Evolutionary conservation across 2,329 filamentous ascomycete species (phyloP).

Genomic region (Aureobasidium sp.): DNA sequence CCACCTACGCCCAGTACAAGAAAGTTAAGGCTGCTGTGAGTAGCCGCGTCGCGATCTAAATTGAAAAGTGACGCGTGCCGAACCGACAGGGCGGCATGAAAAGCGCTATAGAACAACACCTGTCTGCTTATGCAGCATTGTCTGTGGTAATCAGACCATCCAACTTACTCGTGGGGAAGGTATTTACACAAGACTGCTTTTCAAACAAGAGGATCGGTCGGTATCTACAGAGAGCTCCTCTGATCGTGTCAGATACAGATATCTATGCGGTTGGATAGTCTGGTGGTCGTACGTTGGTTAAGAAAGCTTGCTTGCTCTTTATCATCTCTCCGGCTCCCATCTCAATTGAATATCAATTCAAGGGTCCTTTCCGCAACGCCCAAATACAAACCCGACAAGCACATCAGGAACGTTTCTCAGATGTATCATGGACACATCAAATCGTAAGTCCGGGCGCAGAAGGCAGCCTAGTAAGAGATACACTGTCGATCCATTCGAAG

Average conservation of each 20-base stretch:
- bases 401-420: background rate
- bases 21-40: background rate
- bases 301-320: background rate
- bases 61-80: conserved; percentile 3
- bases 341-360: background rate
- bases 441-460: conserved; percentile 15
- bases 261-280: too few relatives aligned
- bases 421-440: conserved; percentile 6
- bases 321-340: background rate
- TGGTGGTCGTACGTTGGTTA: too few relatives aligned
- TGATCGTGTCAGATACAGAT: too few relatives aligned
- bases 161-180: too few relatives aligned
- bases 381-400: background rate
- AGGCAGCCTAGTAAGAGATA: conserved; percentile 25
- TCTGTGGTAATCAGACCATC: too few relatives aligned
- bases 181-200: too few relatives aligned
- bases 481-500: conserved; percentile 31
- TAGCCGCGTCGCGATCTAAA: conserved; percentile 5
- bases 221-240: too few relatives aligned
- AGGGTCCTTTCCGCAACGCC: background rate
- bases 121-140: background rate
- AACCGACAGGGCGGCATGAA: background rate
- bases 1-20: background rate
- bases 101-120: background rate
- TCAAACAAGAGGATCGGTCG: too few relatives aligned